Base-by-base conservation (phyloP, 768 basidiomycete species). In the Cystobasidium tubakii region DNA sequence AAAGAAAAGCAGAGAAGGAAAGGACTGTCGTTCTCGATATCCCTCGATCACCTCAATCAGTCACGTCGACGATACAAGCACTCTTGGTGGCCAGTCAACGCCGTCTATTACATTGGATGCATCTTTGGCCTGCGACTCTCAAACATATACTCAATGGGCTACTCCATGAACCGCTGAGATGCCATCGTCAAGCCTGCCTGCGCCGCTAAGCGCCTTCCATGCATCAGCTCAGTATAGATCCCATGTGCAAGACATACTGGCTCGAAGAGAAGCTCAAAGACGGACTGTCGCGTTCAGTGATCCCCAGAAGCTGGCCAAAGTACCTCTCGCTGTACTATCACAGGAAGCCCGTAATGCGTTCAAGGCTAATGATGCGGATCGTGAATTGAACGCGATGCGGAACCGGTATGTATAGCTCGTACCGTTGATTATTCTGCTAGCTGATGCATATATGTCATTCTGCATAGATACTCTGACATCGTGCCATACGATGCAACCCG, bases 401-500 rank as follows among this genome's bases (percentile, higher is more conserved):
- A 71, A 60, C 54, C 31, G 69, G 55, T 55, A 62, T 12, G 23
- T 60, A 62, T 44, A 54, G 12, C 36, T 13, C 19, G 13, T 1
- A 0, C 1, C 13, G 13, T 10, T 23, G 33, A 15, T 17, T 23
- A 6, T 7, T 21, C 19, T 25, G 23, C 23, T 66, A 23, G n/a
- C 29, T 66, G 36, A 44, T 17, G 12, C 13, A 42, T 29, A n/a
- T n/a, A 7, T 19, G 10, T n/a, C 27, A n/a, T n/a, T n/a, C 27
- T 54, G 6, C 1, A 27, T 36, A 77, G 91, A 15, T 93, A 93
- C 77, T 63, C 79, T 33, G 86, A 91, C 77, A 85, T 93, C 66
- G 81, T 86, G 60, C 89, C 92, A 0, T 94, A 92, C 79, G 90
- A 94, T 81, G 85, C 89, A 62, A 92, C 89, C 0, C 85, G 90